A percentile compares a stretch with the other conserved stretches of the same genome.
Conservation (phyloP, 2,329 filamentous ascomycete species). For the Aspergillus phoenicis region DNA sequence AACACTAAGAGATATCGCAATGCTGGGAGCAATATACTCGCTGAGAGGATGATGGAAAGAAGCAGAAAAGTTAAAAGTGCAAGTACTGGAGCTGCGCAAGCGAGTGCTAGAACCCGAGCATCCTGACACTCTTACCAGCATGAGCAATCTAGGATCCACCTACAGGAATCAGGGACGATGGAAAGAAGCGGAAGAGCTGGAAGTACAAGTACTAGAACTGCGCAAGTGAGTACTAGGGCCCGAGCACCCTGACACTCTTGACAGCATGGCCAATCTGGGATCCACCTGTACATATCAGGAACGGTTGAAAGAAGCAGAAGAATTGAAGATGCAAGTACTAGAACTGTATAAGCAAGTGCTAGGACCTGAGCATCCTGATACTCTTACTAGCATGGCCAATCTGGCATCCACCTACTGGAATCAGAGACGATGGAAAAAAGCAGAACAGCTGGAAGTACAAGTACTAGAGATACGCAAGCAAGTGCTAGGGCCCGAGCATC, state of each 20-base stretch:
- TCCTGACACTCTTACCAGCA: neutral
- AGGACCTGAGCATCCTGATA: neutral
- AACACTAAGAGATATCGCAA: too few relatives aligned
- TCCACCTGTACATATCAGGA: neutral
- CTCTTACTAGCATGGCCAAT: neutral
- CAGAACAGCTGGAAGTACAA: neutral
- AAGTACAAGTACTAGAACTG: neutral
- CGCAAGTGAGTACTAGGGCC: neutral
- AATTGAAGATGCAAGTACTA: neutral
- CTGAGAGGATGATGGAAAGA: neutral
- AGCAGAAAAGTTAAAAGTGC: neutral
- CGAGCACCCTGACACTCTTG: neutral
- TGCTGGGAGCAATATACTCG: too few relatives aligned
- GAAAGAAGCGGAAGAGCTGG: neutral
- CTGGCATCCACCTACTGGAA: neutral
- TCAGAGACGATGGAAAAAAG: neutral
- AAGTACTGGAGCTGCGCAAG: neutral
- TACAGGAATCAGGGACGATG: neutral
- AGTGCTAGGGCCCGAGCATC: neutral
- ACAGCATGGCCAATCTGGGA: neutral
- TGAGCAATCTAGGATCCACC: neutral
- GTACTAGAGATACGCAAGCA: neutral
- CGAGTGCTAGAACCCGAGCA: neutral
- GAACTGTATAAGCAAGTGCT: neutral
- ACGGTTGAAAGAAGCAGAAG: neutral